Conservation (phyloP, 306 rosid species). For the Prunus fruticosa region DNA sequence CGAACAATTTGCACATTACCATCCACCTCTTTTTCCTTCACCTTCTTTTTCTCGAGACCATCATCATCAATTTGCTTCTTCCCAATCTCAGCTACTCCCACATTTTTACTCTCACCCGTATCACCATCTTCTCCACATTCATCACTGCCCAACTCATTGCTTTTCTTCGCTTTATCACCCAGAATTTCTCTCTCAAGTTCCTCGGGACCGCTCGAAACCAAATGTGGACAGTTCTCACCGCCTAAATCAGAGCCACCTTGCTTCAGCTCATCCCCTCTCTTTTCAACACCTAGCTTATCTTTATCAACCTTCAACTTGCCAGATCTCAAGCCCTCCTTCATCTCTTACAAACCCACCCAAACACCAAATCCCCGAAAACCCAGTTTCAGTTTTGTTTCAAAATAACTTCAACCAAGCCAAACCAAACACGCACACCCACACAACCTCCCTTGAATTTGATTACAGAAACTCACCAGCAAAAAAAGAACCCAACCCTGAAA, state of each 20-base stretch:
- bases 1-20: constrained; percentile 30
- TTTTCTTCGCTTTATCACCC: background rate
- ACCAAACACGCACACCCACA: constrained; percentile 7
- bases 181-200: constrained; percentile 17
- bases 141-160: constrained; percentile 16
- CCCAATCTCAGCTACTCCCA: constrained; percentile 36
- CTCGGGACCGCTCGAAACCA: constrained; percentile 12
- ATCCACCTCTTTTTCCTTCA: constrained; percentile 23
- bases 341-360: constrained; percentile 28
- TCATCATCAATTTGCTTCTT: constrained; percentile 16
- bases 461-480: background rate
- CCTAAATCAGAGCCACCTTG: constrained; percentile 22
- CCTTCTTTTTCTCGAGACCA: constrained; percentile 28
- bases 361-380: constrained; percentile 33
- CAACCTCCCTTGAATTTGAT: background rate
- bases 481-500: background rate
- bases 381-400: constrained; percentile 15
- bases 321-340: constrained; percentile 81
- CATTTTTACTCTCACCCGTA: constrained; percentile 22
- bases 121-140: constrained; percentile 25
- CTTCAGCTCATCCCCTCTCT: constrained; percentile 15
- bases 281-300: constrained; percentile 14
- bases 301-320: constrained; percentile 28
- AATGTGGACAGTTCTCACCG: constrained; percentile 27
- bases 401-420: constrained; percentile 19